phyloP scores from a whole-genome alignment of 768 basidiomycete species.

The Tylopilus sp. region DNA sequence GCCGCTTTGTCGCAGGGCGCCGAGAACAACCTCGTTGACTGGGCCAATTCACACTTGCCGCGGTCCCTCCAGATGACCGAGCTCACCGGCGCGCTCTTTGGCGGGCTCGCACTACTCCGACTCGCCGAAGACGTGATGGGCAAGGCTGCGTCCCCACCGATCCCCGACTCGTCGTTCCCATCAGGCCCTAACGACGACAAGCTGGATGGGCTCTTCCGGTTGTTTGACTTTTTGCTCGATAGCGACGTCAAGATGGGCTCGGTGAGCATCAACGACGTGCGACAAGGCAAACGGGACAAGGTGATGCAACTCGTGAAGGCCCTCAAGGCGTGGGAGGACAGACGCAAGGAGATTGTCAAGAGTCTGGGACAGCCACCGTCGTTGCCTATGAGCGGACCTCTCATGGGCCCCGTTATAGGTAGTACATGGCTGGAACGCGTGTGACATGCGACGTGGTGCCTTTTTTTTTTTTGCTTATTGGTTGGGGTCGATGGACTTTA shows the following conservation, averaged over 20 bases:
- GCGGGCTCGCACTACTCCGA: slow-evolving; percentile 77
- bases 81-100: slow-evolving; percentile 41
- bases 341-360: slow-evolving; percentile 51
- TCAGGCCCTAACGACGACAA: slow-evolving; percentile 66
- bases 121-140: slow-evolving; percentile 81
- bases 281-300: slow-evolving; percentile 78
- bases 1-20: slow-evolving; percentile 14
- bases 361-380: slow-evolving; percentile 46
- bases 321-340: slow-evolving; percentile 79
- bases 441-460: too few species aligned
- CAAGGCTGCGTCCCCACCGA: slow-evolving; percentile 59
- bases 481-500: slow-evolving; percentile 11
- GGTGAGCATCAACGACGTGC: slow-evolving; percentile 91
- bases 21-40: slow-evolving; percentile 66
- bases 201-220: slow-evolving; percentile 79
- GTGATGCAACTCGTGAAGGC: slow-evolving; percentile 76
- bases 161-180: slow-evolving; percentile 79
- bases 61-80: slow-evolving; percentile 54
- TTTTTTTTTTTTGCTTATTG: too few species aligned
- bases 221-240: slow-evolving; percentile 92
- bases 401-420: slow-evolving; percentile 8
- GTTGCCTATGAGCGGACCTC: neutral
- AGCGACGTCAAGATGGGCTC: slow-evolving; percentile 89
- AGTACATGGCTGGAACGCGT: neutral
- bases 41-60: slow-evolving; percentile 88